phyloP scores from a whole-genome alignment of 768 basidiomycete species.

The Amyloporia xantha region DNA sequence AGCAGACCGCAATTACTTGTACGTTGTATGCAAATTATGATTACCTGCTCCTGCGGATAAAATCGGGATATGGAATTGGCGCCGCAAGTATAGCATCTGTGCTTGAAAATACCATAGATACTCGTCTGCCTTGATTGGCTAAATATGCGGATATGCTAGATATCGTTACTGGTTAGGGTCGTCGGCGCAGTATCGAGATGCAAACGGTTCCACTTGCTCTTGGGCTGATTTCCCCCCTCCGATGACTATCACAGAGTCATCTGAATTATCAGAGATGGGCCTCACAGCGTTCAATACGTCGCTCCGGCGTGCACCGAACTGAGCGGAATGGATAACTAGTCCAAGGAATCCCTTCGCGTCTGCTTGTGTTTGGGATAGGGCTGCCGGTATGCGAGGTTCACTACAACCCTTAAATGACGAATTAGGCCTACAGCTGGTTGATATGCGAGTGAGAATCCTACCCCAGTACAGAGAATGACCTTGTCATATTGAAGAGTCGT shows the following conservation, averaged over 20 bases:
- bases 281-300: conserved; percentile 30
- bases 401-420: background rate
- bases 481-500: conserved; percentile 37
- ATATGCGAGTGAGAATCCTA: conserved; percentile 21
- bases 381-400: conserved; percentile 29
- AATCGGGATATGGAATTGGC: conserved; percentile 12
- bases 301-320: conserved; percentile 36
- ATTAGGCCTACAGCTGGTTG: background rate
- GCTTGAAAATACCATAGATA: conserved; percentile 45
- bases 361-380: conserved; percentile 34
- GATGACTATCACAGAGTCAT: conserved; percentile 38
- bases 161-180: too few relatives aligned
- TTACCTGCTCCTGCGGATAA: background rate
- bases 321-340: conserved; percentile 44
- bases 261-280: conserved; percentile 10
- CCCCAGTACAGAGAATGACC: conserved; percentile 56
- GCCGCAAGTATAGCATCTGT: conserved; percentile 45
- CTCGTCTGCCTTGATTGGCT: conserved; percentile 40
- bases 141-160: conserved; percentile 36
- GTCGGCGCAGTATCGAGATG: background rate
- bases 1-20: background rate
- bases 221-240: conserved; percentile 69
- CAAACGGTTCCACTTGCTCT: conserved; percentile 34
- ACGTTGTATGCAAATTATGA: background rate
- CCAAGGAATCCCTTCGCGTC: conserved; percentile 30